A percentile compares a stretch with the other conserved stretches of the same genome.
These are phyloP conservation scores for Talaromyces trachyspermus DNA, from an alignment of 495 filamentous ascomycete genomes.

Conservation along the genomic window DNA sequence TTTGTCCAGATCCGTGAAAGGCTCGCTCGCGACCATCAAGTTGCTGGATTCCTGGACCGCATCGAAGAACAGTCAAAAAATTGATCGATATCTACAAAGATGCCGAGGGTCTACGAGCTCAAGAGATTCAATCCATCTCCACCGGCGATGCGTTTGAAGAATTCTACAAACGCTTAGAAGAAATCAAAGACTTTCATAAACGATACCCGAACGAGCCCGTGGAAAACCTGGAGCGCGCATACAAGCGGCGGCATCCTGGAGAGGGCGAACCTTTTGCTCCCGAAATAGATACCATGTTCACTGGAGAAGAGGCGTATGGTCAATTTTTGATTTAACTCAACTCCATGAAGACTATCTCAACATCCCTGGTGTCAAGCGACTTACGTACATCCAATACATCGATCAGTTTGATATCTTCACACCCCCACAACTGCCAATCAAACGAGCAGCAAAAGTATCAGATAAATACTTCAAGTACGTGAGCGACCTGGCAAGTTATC, in stretches of 20 bases:
- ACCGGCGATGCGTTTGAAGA: conserved; percentile 86
- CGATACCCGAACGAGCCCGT: conserved; percentile 91
- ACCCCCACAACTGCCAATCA: conserved; percentile 61
- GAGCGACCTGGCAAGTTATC: conserved; percentile 66
- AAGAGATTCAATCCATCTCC: conserved; percentile 76
- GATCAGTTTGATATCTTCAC: conserved; percentile 81
- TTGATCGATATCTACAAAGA: conserved; percentile 83
- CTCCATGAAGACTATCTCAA: conserved; percentile 87
- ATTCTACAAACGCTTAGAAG: conserved; percentile 77
- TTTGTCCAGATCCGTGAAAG: conserved; percentile 69
- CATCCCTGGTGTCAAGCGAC: conserved; percentile 69
- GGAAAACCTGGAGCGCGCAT: conserved; percentile 89
- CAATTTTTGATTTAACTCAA: conserved; percentile 81
- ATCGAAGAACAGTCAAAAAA: conserved; percentile 76
- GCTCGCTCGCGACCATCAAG: conserved; percentile 81
- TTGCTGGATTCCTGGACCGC: conserved; percentile 74
- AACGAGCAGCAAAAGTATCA: conserved; percentile 72
- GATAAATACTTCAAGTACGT: conserved; percentile 90
- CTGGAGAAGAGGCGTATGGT: conserved; percentile 87
- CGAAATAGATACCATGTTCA: conserved; percentile 86
- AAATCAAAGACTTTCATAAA: conserved; percentile 79
- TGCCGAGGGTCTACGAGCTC: conserved; percentile 56
- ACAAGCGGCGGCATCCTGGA: conserved; percentile 63
- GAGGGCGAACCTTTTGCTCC: conserved; percentile 54
- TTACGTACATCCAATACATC: conserved; percentile 87